Base-by-base conservation (phyloP, 2,329 filamentous ascomycete species). In the Lasiodiplodia gonubiensis region DNA sequence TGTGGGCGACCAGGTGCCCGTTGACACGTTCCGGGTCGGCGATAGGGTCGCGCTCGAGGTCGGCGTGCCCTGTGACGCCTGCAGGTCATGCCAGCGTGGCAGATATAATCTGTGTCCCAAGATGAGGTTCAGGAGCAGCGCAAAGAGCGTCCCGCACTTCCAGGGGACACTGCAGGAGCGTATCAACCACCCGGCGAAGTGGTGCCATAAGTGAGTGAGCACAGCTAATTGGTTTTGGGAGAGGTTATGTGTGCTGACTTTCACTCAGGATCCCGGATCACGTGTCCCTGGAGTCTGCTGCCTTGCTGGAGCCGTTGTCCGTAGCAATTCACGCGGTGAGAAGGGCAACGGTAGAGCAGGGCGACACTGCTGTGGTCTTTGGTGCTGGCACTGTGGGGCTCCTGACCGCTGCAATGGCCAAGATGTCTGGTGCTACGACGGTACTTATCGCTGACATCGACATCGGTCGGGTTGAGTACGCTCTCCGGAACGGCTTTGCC, bases 241-340 rank as follows among this genome's bases (percentile, higher is more conserved):
- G 18, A 2, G 4, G 16, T 27, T 42, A 70, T 49, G 37, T 16
- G 12, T 23, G 10, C 57, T 70, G 73, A 74, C 71, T 70, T 71
- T 70, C 71, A 68, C 64, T 67, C 33, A 80, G 79, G 73, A 74
- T 80, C 61, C 79, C 79, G 51, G 72, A 74, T 12, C 77, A 80
- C 70, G 76, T 80, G 6, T 78, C 78, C 18, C 69, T 78, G 65
- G 79, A 80, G 51, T 75, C 78, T 33, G 79, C 78, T 18, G 78
- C 78, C 4, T 69, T 80, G 23, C 68, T 80, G 8, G 79, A 80
- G 68, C 93, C 93, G 2, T 87, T 97, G 46, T 89, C 91, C 55
- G 93, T 97, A 33, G 93, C 90, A 16, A 93, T 97, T 37, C 93
- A 97, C 81, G 92, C 95, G 72, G 89, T 89, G 68, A 88, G 88